Evolutionary conservation across 2,329 filamentous ascomycete genomes (phyloP), one percentile per base, ranked within the genome.

Genomic region (Cercospora janseana): DNA sequence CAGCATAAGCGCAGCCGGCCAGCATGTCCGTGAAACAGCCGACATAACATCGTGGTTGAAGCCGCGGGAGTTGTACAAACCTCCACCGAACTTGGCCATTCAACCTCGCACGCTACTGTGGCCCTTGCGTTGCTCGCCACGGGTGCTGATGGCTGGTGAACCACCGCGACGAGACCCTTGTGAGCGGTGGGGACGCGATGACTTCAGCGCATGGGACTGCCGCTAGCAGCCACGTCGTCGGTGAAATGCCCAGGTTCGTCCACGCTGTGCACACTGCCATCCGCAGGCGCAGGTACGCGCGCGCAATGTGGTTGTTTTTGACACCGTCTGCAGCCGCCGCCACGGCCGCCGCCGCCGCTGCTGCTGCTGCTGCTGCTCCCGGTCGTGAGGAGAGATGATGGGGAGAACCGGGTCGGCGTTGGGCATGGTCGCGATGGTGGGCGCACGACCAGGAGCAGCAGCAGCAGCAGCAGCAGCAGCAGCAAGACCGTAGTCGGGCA

Each of bases 41-140:
- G 49, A 46, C 23, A 37, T 46, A 37, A 32, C 32, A 46, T 46
- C 45, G 44, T 52, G 49, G 43, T 52, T 46, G 49, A 46, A 40
- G 31, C 49, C 40, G 35, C 44, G 43, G 26, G 44, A 27, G 31
- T 43, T 47, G 49, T 28, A 46, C 49, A 34, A 40, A 32, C 23
- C 31, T 47, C 24, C 26, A 15, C 49, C 49, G 49, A 47, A 43
- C 37, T 43, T 47, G 35, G 45, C 26, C 40, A 46, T 47, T 47
- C 43, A 37, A 43, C 28, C 49, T 47, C 43, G 49, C 20, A 8
- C 43, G 12, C 44, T 47, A 41, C 35, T 47, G 43, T 41, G 29
- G 23, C 44, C 45, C 21, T 32, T 28, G 20, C n/a, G n/a, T n/a
- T n/a, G n/a, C n/a, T n/a, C n/a, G n/a, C n/a, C n/a, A n/a, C n/a